Evolutionary conservation across 306 rosid species (phyloP).

Genomic region (Dalbergia oliveri): DNA sequence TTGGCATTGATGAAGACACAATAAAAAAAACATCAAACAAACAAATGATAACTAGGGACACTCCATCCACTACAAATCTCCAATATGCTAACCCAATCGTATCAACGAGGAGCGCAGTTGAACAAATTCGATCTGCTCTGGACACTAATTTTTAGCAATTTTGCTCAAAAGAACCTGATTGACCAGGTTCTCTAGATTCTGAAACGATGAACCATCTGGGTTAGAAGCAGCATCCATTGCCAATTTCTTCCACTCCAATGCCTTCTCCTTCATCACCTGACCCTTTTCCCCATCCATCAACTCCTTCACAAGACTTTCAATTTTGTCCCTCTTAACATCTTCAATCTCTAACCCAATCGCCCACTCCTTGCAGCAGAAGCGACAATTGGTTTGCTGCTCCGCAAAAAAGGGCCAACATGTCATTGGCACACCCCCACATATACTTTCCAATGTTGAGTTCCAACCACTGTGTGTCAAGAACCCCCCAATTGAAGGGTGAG

Average conservation of each 20-base stretch:
- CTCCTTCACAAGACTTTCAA: slow-evolving; percentile 61
- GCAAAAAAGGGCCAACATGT: slow-evolving; percentile 81
- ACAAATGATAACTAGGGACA: too few species aligned
- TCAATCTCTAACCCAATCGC: slow-evolving; percentile 76
- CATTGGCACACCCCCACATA: slow-evolving; percentile 72
- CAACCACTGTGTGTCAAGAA: slow-evolving; percentile 80
- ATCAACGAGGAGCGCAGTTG: too few species aligned
- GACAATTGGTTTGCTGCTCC: slow-evolving; percentile 78
- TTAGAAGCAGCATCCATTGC: slow-evolving; percentile 44
- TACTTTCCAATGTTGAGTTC: slow-evolving; percentile 80
- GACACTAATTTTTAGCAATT: not conserved
- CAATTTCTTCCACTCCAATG: slow-evolving; percentile 57
- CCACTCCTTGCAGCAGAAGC: slow-evolving; percentile 67
- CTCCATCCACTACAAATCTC: too few species aligned
- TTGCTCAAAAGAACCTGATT: slow-evolving; percentile 33
- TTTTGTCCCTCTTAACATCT: slow-evolving; percentile 50
- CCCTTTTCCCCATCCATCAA: slow-evolving; percentile 71
- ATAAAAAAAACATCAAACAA: too few species aligned
- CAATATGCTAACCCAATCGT: too few species aligned
- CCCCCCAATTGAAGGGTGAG: slow-evolving; percentile 67
- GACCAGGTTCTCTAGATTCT: slow-evolving; percentile 50
- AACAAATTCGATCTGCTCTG: too few species aligned
- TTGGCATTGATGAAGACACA: too few species aligned
- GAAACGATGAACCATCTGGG: slow-evolving; percentile 51
- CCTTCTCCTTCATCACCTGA: slow-evolving; percentile 57